These are phyloP conservation scores for Pterocarpus macrocarpus DNA, from an alignment of 306 rosid genomes.

Conservation along the genomic window DNA sequence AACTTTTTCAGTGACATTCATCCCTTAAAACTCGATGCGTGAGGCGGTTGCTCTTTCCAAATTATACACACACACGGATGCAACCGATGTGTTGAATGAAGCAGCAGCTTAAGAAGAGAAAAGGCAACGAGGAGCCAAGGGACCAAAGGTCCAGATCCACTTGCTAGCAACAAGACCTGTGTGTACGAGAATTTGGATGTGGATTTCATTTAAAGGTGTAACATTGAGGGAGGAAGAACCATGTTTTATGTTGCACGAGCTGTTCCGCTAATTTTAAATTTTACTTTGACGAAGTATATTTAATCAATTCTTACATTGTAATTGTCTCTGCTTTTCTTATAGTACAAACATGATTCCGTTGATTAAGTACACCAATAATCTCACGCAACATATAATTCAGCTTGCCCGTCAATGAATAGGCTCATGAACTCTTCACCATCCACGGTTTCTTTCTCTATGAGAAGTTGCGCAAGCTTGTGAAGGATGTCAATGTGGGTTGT, in stretches of 20 bases:
- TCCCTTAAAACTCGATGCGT: too few relatives aligned
- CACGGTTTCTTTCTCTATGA: constrained; percentile 93
- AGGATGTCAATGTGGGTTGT: constrained; percentile 92
- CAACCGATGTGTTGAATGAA: too few relatives aligned
- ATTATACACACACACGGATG: too few relatives aligned
- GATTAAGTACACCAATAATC: constrained; percentile 31
- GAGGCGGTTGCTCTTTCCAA: too few relatives aligned
- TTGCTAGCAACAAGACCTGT: too few relatives aligned
- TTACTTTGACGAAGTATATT: constrained; percentile 58
- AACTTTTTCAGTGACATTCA: too few relatives aligned
- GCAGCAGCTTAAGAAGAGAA: too few relatives aligned
- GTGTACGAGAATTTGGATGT: constrained; percentile 24
- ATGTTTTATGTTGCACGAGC: constrained; percentile 37
- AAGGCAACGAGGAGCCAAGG: too few relatives aligned
- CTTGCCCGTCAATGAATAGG: constrained; percentile 93
- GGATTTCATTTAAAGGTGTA: constrained; percentile 16
- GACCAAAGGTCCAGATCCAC: too few relatives aligned
- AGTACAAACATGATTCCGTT: constrained; percentile 55
- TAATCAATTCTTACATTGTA: constrained; percentile 66
- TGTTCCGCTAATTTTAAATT: constrained; percentile 19
- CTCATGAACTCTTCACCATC: constrained; percentile 99
- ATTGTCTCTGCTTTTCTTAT: constrained; percentile 55
- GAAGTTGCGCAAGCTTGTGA: constrained; percentile 92
- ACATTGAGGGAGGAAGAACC: constrained; percentile 35
- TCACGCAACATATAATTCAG: constrained; percentile 76